phyloP scores from a whole-genome alignment of 208 protist species.

The Trypanosoma grayi region DNA sequence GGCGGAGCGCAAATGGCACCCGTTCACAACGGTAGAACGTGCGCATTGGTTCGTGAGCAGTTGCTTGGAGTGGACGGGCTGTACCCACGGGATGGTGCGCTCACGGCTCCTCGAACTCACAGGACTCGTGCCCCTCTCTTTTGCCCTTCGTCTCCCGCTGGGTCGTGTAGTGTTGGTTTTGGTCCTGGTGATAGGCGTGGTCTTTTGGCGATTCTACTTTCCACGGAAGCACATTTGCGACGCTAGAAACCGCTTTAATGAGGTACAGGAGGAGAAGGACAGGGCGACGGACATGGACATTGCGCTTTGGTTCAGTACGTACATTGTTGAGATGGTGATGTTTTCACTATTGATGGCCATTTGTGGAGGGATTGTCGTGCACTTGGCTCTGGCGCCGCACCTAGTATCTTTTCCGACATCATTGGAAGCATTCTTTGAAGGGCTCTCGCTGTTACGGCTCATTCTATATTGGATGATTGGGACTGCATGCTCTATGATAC shows the following conservation, averaged over 20 bases:
- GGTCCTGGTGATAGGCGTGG: slow-evolving; percentile 7
- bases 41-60: slow-evolving; percentile 13
- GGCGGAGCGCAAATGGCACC: background rate
- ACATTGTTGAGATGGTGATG: slow-evolving; percentile 46
- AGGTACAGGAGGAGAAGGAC: slow-evolving; percentile 39
- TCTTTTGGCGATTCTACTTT: slow-evolving; percentile 32
- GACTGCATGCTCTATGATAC: slow-evolving; percentile 36
- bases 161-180: slow-evolving; percentile 3
- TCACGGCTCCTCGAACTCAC: slow-evolving; percentile 11
- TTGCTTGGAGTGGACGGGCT: slow-evolving; percentile 5
- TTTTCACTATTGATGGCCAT: slow-evolving; percentile 51
- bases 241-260: slow-evolving; percentile 38
- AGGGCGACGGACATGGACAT: slow-evolving; percentile 36
- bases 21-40: slow-evolving; percentile 18
- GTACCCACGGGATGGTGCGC: background rate
- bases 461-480: slow-evolving; percentile 63
- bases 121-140: slow-evolving; percentile 10
- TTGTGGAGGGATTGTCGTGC: slow-evolving; percentile 48
- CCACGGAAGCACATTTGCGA: slow-evolving; percentile 33
- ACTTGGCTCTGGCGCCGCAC: slow-evolving; percentile 55
- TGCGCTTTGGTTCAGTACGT: slow-evolving; percentile 46
- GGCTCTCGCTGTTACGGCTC: slow-evolving; percentile 38
- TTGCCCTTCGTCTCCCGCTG: slow-evolving; percentile 9
- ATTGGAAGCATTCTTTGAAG: slow-evolving; percentile 30
- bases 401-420: slow-evolving; percentile 38